These are phyloP conservation scores for Aurantiochytrium sp. DNA, from an alignment of 108 stramenopile genomes.

Conservation along the genomic window DNA sequence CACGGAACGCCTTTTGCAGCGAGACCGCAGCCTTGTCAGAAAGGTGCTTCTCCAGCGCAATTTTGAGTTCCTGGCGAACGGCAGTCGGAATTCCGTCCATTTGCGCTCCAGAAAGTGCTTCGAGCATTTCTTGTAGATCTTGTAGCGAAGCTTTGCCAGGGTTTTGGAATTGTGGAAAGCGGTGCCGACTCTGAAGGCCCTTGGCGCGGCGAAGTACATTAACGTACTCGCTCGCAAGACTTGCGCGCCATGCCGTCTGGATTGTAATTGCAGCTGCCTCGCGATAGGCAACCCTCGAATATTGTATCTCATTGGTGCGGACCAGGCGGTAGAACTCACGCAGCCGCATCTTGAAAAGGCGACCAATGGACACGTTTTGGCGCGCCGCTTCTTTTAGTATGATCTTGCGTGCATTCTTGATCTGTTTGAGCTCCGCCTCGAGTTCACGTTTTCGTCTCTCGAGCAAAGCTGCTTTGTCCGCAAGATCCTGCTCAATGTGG, in stretches of 20 bases:
- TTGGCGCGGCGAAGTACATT: not conserved
- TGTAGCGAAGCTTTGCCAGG: not conserved
- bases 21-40: not conserved
- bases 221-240: not conserved
- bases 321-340: not conserved
- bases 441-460: not conserved
- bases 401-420: not conserved
- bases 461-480: not conserved
- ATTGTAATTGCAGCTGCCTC: not conserved
- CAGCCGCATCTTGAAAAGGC: not conserved
- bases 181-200: not conserved
- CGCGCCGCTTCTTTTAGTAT: not conserved
- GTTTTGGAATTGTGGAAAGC: not conserved
- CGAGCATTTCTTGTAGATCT: not conserved
- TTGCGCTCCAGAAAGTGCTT: not conserved
- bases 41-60: not conserved
- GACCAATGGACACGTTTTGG: not conserved
- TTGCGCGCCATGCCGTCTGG: conserved; percentile 1
- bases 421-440: not conserved
- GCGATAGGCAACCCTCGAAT: not conserved
- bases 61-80: not conserved
- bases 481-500: not conserved
- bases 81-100: not conserved
- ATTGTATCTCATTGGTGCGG: not conserved
- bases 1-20: not conserved